Evolutionary conservation across 2,329 filamentous ascomycete species (phyloP).

Genomic region (Triangularia setosa): DNA sequence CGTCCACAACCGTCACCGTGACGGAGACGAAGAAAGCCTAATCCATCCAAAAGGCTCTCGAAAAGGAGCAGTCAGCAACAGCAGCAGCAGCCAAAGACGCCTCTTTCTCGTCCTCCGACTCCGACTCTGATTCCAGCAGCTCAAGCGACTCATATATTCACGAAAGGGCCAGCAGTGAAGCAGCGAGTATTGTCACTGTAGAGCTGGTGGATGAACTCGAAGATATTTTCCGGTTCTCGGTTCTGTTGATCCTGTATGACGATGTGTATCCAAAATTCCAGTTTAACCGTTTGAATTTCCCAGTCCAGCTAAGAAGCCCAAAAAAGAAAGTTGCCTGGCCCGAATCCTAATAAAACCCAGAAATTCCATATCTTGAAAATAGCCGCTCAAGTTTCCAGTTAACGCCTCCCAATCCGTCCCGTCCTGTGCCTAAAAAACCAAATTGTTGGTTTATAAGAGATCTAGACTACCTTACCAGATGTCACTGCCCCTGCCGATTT

Average conservation of each 20-base stretch:
- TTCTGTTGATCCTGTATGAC: too few species aligned
- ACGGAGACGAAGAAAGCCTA: background rate
- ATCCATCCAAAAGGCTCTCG: background rate
- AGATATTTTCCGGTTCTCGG: too few species aligned
- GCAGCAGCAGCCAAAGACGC: background rate
- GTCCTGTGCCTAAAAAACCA: background rate
- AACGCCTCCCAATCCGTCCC: too few species aligned
- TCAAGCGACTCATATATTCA: constrained; percentile 1
- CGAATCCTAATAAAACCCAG: too few species aligned
- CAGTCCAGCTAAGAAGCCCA: background rate
- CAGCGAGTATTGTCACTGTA: too few species aligned
- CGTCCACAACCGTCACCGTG: background rate
- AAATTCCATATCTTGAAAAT: too few species aligned
- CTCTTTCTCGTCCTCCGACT: background rate
- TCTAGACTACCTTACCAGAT: constrained; percentile 27
- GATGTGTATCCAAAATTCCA: too few species aligned
- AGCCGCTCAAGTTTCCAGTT: too few species aligned
- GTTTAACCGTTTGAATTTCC: background rate
- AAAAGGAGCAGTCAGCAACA: background rate
- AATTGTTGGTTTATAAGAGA: constrained; percentile 1
- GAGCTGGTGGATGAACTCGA: too few species aligned
- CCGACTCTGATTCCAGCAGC: constrained; percentile 1
- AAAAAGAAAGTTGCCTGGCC: too few species aligned
- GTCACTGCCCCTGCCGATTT: constrained; percentile 23
- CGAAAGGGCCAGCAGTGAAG: too few species aligned